phyloP scores from a whole-genome alignment of 768 basidiomycete genomes.

The Auriscalpium vulgare region DNA sequence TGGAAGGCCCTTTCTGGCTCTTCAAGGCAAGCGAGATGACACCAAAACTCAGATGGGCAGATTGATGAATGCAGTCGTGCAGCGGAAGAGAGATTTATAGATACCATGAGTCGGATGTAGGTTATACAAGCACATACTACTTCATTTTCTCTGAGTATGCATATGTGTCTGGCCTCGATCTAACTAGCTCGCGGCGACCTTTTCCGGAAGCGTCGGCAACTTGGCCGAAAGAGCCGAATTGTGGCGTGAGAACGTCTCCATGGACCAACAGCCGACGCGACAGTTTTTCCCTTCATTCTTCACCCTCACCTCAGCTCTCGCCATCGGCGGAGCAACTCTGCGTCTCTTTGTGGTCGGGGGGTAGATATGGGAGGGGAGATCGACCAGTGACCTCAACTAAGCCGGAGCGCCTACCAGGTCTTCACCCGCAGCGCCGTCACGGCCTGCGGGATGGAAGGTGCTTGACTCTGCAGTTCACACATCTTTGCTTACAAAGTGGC shows the following conservation, averaged over 20 bases:
- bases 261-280: neutral
- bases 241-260: neutral
- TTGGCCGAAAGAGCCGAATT: neutral
- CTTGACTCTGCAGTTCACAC: slow-evolving; percentile 75
- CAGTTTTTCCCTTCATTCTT: neutral
- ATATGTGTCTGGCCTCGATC: too few species aligned
- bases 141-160: too few species aligned
- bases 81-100: too few species aligned
- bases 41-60: slow-evolving; percentile 5
- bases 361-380: slow-evolving; percentile 47
- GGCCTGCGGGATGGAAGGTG: slow-evolving; percentile 42
- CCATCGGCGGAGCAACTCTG: slow-evolving; percentile 46
- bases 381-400: slow-evolving; percentile 58
- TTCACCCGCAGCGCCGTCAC: slow-evolving; percentile 27
- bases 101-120: too few species aligned
- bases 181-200: too few species aligned
- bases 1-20: slow-evolving; percentile 63
- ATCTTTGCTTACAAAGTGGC: slow-evolving; percentile 18
- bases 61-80: too few species aligned
- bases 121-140: too few species aligned
- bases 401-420: slow-evolving; percentile 59
- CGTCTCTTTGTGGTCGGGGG: slow-evolving; percentile 37
- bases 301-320: slow-evolving; percentile 34
- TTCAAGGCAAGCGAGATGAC: slow-evolving; percentile 32
- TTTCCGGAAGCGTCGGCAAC: too few species aligned